Evolutionary conservation across 441 rosid species (phyloP).

Genomic region (Sinapis alba): DNA sequence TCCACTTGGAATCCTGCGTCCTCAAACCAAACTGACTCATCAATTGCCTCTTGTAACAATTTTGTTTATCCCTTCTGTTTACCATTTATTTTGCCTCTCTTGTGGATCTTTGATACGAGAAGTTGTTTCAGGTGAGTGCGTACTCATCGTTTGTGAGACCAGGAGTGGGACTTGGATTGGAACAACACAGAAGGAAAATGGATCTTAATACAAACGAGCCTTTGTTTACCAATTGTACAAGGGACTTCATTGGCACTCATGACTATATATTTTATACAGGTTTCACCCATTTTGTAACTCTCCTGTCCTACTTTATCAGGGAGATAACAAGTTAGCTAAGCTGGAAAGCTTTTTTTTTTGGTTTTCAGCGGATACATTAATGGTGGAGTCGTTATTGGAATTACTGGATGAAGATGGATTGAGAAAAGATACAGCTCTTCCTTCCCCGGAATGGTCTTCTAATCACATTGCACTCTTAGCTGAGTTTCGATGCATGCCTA

Average conservation of each 20-base stretch:
- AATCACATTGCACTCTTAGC: constrained; percentile 98
- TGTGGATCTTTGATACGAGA: constrained; percentile 18
- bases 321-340: constrained; percentile 15
- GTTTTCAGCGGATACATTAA: constrained; percentile 85
- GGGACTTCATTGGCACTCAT: constrained; percentile 95
- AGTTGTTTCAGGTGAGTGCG: constrained; percentile 82
- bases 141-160: constrained; percentile 86
- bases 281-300: constrained; percentile 14
- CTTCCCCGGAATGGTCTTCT: constrained; percentile 99
- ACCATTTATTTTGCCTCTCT: not conserved
- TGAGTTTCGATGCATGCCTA: constrained; percentile 95
- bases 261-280: constrained; percentile 99
- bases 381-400: constrained; percentile 93
- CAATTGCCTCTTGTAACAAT: constrained; percentile 86
- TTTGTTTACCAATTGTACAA: constrained; percentile 87
- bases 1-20: constrained; percentile 88
- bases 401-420: constrained; percentile 97
- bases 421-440: constrained; percentile 98
- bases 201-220: constrained; percentile 92
- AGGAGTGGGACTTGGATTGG: constrained; percentile 62
- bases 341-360: not conserved
- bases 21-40: constrained; percentile 84
- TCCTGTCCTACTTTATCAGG: not conserved
- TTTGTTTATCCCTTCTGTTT: not conserved
- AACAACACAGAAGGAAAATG: constrained; percentile 87